Conservation (phyloP, 1,139 yeast genomes). For the Diutina catenulata region DNA sequence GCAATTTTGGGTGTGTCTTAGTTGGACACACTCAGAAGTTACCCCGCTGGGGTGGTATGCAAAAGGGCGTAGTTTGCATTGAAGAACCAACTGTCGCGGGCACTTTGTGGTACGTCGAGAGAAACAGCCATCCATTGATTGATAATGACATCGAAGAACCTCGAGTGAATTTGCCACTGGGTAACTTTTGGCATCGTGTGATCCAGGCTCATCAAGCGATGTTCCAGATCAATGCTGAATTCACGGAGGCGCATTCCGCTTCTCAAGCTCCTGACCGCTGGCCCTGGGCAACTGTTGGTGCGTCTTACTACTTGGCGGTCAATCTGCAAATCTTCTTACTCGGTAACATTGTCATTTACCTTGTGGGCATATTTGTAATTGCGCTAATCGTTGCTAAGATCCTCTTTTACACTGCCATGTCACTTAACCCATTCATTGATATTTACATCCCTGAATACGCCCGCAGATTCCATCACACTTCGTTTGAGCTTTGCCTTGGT, state of each 20-base stretch:
- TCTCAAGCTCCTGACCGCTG: constrained; percentile 25
- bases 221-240: constrained; percentile 18
- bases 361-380: constrained; percentile 14
- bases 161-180: constrained; percentile 10
- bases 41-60: constrained; percentile 61
- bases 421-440: constrained; percentile 22
- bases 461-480: constrained; percentile 13
- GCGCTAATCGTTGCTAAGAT: constrained; percentile 13
- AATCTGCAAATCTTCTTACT: constrained; percentile 18
- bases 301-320: not conserved
- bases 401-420: constrained; percentile 13
- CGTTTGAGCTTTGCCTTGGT: constrained; percentile 20
- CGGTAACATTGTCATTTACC: constrained; percentile 27
- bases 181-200: constrained; percentile 18
- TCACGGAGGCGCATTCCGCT: constrained; percentile 18
- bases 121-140: constrained; percentile 31
- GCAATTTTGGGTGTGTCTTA: constrained; percentile 48
- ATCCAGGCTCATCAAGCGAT: constrained; percentile 25
- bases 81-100: constrained; percentile 47
- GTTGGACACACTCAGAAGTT: constrained; percentile 50
- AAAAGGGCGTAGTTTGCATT: constrained; percentile 69
- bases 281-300: constrained; percentile 16
- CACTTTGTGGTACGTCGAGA: constrained; percentile 57
- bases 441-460: constrained; percentile 10
- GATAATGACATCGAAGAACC: not conserved